These are phyloP conservation scores for Alternaria burnsii DNA, from an alignment of 2,329 filamentous ascomycete genomes.

Conservation along the genomic window DNA sequence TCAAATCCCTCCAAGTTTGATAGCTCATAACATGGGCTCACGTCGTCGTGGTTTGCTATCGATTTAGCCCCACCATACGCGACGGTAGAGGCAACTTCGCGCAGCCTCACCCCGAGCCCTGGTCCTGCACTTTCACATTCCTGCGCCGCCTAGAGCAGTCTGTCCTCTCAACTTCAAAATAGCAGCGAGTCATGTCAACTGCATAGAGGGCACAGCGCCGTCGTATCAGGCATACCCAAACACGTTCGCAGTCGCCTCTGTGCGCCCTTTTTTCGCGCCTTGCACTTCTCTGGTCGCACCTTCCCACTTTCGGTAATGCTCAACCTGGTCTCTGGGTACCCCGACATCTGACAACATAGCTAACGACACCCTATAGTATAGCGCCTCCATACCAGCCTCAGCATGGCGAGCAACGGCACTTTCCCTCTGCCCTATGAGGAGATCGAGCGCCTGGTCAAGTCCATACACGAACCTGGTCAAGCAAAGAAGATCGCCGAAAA, in stretches of 20 bases:
- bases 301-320: constrained; percentile 10
- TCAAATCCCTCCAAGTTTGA: neutral
- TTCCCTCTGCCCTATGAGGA: constrained; percentile 45
- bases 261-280: constrained; percentile 1
- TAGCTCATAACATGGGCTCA: constrained; percentile 25
- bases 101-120: neutral
- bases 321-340: constrained; percentile 7
- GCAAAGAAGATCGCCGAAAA: constrained; percentile 60
- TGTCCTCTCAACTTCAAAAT: neutral
- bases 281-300: constrained; percentile 5
- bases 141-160: neutral
- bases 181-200: constrained; percentile 4
- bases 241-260: neutral
- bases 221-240: neutral
- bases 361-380: neutral
- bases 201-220: neutral
- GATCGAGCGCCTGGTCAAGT: constrained; percentile 58
- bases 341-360: neutral
- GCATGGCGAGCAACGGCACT: constrained; percentile 32
- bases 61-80: constrained; percentile 19
- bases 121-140: constrained; percentile 3
- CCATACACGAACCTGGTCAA: constrained; percentile 59
- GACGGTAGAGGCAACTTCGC: constrained; percentile 23
- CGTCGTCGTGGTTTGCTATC: constrained; percentile 8
- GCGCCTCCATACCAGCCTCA: neutral